These are phyloP conservation scores for Tripidium arundinaceum DNA, from an alignment of 202 grass and related monocot genomes.

Conservation along the genomic window DNA sequence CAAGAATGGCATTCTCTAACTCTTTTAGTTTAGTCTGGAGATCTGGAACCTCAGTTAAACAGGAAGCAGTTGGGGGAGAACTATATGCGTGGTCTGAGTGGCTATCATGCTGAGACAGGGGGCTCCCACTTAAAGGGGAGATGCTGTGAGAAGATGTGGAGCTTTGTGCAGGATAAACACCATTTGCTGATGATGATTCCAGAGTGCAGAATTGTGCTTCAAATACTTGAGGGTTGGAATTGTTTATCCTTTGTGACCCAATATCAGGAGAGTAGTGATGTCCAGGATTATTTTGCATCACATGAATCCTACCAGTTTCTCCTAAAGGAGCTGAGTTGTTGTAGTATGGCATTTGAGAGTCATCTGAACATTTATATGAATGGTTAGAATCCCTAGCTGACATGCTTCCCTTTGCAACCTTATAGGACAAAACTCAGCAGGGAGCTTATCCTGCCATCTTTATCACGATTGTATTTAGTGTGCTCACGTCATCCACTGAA, in stretches of 20 bases:
- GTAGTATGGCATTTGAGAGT: constrained; percentile 39
- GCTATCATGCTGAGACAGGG: constrained; percentile 52
- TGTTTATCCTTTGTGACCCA: constrained; percentile 28
- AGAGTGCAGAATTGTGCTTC: constrained; percentile 58
- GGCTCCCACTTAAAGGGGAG: constrained; percentile 63
- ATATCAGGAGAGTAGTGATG: constrained; percentile 43
- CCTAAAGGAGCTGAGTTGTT: constrained; percentile 27
- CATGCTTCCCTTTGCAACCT: constrained; percentile 22
- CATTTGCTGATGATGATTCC: constrained; percentile 60
- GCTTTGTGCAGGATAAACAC: constrained; percentile 44
- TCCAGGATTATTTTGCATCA: constrained; percentile 19
- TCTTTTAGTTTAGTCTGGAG: constrained; percentile 63
- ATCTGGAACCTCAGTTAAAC: constrained; percentile 64
- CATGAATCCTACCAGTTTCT: constrained; percentile 29
- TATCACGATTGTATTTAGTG: constrained; percentile 3
- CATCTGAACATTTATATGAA: constrained; percentile 13
- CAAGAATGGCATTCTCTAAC: constrained; percentile 66
- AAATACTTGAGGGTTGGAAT: constrained; percentile 28
- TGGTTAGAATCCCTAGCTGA: constrained; percentile 38
- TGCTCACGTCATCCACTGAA: constrained; percentile 14
- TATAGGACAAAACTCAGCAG: constrained; percentile 18
- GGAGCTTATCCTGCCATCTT: constrained; percentile 22
- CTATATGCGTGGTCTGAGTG: constrained; percentile 54
- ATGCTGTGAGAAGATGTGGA: constrained; percentile 62
- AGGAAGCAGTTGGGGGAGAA: constrained; percentile 65